phyloP scores from a whole-genome alignment of 2,329 filamentous ascomycete species.

The Phaeosphaeria sp. region DNA sequence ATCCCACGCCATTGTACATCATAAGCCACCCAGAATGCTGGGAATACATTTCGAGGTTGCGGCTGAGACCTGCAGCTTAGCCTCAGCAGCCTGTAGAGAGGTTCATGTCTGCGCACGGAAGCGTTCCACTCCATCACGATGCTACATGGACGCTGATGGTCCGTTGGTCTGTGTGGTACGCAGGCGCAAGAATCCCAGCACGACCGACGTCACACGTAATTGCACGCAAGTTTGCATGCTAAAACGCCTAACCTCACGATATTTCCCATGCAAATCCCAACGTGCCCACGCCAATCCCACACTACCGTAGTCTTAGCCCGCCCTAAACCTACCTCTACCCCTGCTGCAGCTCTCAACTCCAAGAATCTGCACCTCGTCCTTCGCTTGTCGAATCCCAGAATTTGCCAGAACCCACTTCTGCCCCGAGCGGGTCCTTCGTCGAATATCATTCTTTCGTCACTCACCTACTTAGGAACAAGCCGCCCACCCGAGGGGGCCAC shows the following conservation, averaged over 20 bases:
- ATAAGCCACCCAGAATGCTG: not conserved
- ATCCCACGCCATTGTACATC: not conserved
- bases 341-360: conserved; percentile 18
- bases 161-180: conserved; percentile 8
- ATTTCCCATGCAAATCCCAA: conserved; percentile 12
- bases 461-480: not conserved
- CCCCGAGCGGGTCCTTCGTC: conserved; percentile 25
- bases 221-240: conserved; percentile 12
- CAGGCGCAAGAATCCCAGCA: conserved; percentile 6
- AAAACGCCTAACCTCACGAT: conserved; percentile 7
- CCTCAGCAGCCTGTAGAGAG: not conserved
- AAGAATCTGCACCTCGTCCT: conserved; percentile 12
- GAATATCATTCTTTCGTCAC: conserved; percentile 45
- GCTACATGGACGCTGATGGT: not conserved
- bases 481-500: not conserved
- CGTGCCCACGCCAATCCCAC: conserved; percentile 21
- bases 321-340: conserved; percentile 16
- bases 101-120: not conserved
- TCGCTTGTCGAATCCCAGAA: conserved; percentile 28
- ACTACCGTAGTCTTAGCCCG: conserved; percentile 10
- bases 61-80: not conserved
- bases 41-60: not conserved
- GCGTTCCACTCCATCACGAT: not conserved
- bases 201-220: conserved; percentile 34
- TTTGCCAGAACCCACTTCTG: conserved; percentile 35